These are phyloP conservation scores for Gastrodia elata DNA, from an alignment of 106 monocot species.

Conservation along the genomic window DNA sequence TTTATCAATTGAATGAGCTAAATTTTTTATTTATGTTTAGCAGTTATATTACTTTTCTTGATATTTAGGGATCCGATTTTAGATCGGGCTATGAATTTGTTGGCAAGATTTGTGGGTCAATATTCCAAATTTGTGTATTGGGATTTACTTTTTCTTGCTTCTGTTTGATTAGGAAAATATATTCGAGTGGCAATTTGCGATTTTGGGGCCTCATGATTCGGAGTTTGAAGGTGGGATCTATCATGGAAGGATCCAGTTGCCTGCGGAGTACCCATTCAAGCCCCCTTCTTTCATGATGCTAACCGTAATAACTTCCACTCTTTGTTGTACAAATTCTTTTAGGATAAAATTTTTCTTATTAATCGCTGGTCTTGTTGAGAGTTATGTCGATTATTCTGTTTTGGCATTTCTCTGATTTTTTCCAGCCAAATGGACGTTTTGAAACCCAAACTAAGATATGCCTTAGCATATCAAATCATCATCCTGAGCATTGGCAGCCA, in stretches of 20 bases:
- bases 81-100: neutral
- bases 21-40: neutral
- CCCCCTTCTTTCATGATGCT: conserved; percentile 89
- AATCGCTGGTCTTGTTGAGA: neutral
- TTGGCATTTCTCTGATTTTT: conserved; percentile 2
- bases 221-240: conserved; percentile 97
- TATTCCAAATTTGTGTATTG: neutral
- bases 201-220: conserved; percentile 70
- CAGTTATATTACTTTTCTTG: neutral
- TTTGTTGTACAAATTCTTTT: neutral
- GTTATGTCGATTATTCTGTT: neutral
- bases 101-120: neutral
- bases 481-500: conserved; percentile 98
- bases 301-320: conserved; percentile 28
- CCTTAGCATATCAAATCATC: conserved; percentile 95
- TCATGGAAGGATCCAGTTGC: conserved; percentile 92
- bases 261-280: conserved; percentile 85
- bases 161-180: conserved; percentile 71
- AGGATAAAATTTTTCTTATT: neutral
- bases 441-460: conserved; percentile 96
- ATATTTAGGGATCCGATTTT: neutral
- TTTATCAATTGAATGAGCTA: neutral
- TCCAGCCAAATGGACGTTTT: conserved; percentile 95
- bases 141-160: neutral
- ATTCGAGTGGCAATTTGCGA: conserved; percentile 98